phyloP scores from a whole-genome alignment of 2,329 filamentous ascomycete species.

The Ceratocystis cubensis region DNA sequence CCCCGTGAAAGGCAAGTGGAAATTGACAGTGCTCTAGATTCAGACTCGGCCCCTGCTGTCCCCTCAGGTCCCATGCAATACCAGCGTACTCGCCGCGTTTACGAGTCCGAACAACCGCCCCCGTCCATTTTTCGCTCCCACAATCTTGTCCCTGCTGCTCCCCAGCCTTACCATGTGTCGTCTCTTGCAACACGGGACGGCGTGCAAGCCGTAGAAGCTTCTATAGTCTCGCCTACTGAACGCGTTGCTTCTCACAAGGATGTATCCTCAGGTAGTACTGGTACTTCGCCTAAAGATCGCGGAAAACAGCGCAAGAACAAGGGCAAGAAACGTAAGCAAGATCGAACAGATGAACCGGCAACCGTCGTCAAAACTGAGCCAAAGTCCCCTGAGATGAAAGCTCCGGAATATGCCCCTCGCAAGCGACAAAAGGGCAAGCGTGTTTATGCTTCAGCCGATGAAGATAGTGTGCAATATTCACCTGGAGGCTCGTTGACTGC shows the following conservation, averaged over 20 bases:
- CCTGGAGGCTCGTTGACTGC: slow-evolving; percentile 8
- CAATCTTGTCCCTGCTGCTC: slow-evolving; percentile 59
- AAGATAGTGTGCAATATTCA: slow-evolving; percentile 23
- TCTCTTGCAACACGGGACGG: slow-evolving; percentile 33
- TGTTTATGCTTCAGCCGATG: slow-evolving; percentile 25
- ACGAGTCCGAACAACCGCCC: slow-evolving; percentile 28
- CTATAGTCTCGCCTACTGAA: slow-evolving; percentile 24
- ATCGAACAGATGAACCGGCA: slow-evolving; percentile 33
- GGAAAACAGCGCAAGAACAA: slow-evolving; percentile 33
- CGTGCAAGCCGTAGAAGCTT: slow-evolving; percentile 12
- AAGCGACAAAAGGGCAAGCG: slow-evolving; percentile 37
- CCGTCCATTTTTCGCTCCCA: slow-evolving; percentile 58
- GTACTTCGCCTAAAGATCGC: slow-evolving; percentile 7
- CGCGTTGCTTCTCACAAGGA: slow-evolving; percentile 21
- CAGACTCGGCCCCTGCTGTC: neutral
- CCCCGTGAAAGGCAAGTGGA: slow-evolving; percentile 12
- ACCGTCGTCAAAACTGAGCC: slow-evolving; percentile 52
- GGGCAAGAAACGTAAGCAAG: slow-evolving; percentile 40
- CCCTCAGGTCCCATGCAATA: slow-evolving; percentile 10
- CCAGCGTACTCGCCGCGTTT: slow-evolving; percentile 13
- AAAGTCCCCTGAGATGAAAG: slow-evolving; percentile 46
- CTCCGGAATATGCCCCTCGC: slow-evolving; percentile 40
- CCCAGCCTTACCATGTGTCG: slow-evolving; percentile 60
- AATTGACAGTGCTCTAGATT: slow-evolving; percentile 17
- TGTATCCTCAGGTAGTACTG: slow-evolving; percentile 12